Conservation (phyloP, 768 basidiomycete genomes). For the Boletus coccyginus region DNA sequence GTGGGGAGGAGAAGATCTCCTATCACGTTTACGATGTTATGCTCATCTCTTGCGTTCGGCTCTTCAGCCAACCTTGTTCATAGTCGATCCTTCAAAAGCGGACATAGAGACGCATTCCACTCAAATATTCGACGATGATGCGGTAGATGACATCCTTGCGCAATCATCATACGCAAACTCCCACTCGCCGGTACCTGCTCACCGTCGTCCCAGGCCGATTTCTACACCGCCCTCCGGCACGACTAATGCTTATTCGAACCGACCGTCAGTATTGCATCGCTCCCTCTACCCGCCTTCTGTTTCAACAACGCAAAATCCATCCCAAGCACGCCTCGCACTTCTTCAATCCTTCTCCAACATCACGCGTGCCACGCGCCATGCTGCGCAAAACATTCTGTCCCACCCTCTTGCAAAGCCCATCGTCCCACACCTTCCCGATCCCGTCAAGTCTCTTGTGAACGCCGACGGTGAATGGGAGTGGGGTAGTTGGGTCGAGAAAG, state of each 20-base stretch:
- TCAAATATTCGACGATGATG: slow-evolving; percentile 80
- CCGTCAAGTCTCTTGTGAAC: slow-evolving; percentile 85
- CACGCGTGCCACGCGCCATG: slow-evolving; percentile 88
- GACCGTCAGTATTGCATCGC: slow-evolving; percentile 78
- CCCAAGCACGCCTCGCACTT: slow-evolving; percentile 76
- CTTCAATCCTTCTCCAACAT: slow-evolving; percentile 95
- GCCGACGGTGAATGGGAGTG: slow-evolving; percentile 91
- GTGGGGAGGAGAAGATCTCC: slow-evolving; percentile 88
- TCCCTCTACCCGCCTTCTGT: slow-evolving; percentile 59
- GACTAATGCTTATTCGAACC: slow-evolving; percentile 57
- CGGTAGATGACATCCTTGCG: slow-evolving; percentile 82
- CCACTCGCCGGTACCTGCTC: slow-evolving; percentile 80
- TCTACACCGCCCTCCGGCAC: slow-evolving; percentile 35
- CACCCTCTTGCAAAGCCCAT: slow-evolving; percentile 97
- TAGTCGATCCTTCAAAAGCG: slow-evolving; percentile 89
- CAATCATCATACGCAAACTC: slow-evolving; percentile 76
- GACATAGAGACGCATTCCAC: slow-evolving; percentile 92
- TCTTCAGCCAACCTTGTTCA: slow-evolving; percentile 80
- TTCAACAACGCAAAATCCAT: slow-evolving; percentile 48
- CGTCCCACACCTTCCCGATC: slow-evolving; percentile 92
- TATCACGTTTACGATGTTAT: slow-evolving; percentile 72
- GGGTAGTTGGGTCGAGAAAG: slow-evolving; percentile 91
- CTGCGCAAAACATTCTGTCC: slow-evolving; percentile 91
- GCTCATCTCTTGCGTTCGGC: slow-evolving; percentile 82
- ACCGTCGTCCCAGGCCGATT: slow-evolving; percentile 70